Evolutionary conservation across 1,284 basidiomycete genomes (phyloP).

Genomic region (Malassezia sympodialis): DNA sequence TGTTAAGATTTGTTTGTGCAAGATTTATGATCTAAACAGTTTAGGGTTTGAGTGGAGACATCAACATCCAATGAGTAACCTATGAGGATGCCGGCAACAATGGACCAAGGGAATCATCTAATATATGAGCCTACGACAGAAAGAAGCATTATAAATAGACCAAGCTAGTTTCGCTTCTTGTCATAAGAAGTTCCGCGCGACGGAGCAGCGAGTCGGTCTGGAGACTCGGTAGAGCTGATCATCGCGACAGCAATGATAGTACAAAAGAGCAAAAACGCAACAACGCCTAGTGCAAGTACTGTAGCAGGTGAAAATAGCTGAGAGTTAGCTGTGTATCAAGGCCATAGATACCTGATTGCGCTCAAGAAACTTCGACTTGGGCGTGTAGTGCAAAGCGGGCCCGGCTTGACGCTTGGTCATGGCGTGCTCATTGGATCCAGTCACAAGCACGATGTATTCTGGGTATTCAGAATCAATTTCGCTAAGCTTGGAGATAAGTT

Average conservation of each 20-base stretch:
- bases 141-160: neutral
- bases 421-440: neutral
- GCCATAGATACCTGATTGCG: conserved; percentile 1
- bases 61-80: neutral
- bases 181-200: conserved; percentile 1
- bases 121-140: neutral
- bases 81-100: neutral
- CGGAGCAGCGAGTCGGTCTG: conserved; percentile 10
- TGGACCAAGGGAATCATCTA: neutral
- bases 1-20: neutral
- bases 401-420: neutral
- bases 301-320: conserved; percentile 12
- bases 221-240: conserved; percentile 8
- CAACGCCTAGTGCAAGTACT: conserved; percentile 9
- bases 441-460: conserved; percentile 7
- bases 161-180: conserved; percentile 14
- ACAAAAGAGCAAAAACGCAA: conserved; percentile 13
- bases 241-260: conserved; percentile 5
- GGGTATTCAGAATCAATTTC: conserved; percentile 10
- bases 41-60: neutral
- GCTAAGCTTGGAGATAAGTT: neutral
- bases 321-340: neutral
- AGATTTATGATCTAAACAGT: neutral
- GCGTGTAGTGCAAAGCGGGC: neutral
- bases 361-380: conserved; percentile 8